Evolutionary conservation across 2,329 filamentous ascomycete genomes (phyloP), one percentile per base, ranked within the genome.

Genomic region (Calonectria pauciramosa): DNA sequence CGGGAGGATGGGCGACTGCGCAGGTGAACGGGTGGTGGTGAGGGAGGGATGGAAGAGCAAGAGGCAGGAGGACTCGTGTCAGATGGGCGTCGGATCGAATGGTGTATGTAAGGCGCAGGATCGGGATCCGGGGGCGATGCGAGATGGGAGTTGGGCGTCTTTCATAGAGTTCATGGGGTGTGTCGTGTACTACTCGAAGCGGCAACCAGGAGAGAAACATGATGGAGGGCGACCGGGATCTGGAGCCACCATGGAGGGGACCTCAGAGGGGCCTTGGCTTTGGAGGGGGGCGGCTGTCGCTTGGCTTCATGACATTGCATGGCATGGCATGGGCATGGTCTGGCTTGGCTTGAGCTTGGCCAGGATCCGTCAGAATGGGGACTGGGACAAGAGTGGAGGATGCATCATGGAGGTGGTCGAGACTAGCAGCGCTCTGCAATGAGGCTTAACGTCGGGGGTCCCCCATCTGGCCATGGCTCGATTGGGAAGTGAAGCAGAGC

Each of bases 111-210:
- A 47, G 18, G 51, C 38, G n/a, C 52, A 51, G 67, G 67, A 63
- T 49, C 59, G 60, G 52, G 65, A 73, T 72, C 71, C 71, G 79
- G 75, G 59, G 44, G 59, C 51, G 66, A 41, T n/a, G 71, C n/a
- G 32, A 73, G 71, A 51, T 66, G 71, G 71, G 71, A 66, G 49
- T 67, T 75, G 79, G 73, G 73, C 68, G 74, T 70, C 78, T 80
- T 80, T 81, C 79, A 81, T 79, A 78, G 68, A 74, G 74, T 71
- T 75, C 70, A 77, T 70, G 65, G 71, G 70, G 47, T 68, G 68
- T 64, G 54, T 47, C n/a, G 56, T 70, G 59, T 56, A 51, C 49
- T 65, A 52, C 65, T 66, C 23, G 66, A 70, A 73, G 66, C 52
- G 51, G 66, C 71, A 69, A 65, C 44, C 64, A 56, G 67, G 44